Evolutionary conservation across 805 yeast species (phyloP), one percentile per base, ranked within the genome.

Genomic region (Candida oleophila): DNA sequence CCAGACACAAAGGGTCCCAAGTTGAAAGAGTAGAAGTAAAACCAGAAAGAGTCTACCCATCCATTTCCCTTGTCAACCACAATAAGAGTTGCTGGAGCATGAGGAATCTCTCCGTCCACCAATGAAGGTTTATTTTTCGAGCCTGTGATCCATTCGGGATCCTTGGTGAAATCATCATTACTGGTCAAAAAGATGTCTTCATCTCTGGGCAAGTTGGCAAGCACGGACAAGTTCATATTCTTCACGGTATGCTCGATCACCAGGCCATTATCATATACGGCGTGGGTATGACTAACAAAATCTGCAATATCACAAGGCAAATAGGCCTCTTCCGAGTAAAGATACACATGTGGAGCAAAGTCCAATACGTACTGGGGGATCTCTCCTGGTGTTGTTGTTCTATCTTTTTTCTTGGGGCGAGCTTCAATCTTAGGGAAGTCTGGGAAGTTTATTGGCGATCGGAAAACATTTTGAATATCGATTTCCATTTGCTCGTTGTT

Each of bases 1-100:
- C 98, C 98, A 97, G 92, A 90, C 8, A 92, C 97, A 67, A 84
- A 92, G 0, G 99, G 97, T 0, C 99, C 99, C 53, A 88, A 71
- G 61, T 92, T 92, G 71, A 92, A 92, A 1, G 96, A 85, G 62
- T 94, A 92, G 61, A 92, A 92, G 61, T 89, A 91, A 64, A 92
- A 94, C 97, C 98, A 92, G 62, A 80, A 92, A 0, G 97, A 89
- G 62, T 92, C 99, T 0, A 91, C 87, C 89, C 94, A 84, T 2
- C 96, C 96, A 55, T 89, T 86, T 1, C 96, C 97, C 61, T 90
- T 91, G 59, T 92, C 97, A 0, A 88, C 91, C 1, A 89, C 91
- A 20, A 92, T 76, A 25, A 91, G 64, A 0, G 85, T 76, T 0
- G 95, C 91, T 0, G 97, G 96, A 0, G 95, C 97, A 52, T 83